These are phyloP conservation scores for Globisporangium splendens DNA, from an alignment of 352 stramenopile genomes.

Conservation along the genomic window DNA sequence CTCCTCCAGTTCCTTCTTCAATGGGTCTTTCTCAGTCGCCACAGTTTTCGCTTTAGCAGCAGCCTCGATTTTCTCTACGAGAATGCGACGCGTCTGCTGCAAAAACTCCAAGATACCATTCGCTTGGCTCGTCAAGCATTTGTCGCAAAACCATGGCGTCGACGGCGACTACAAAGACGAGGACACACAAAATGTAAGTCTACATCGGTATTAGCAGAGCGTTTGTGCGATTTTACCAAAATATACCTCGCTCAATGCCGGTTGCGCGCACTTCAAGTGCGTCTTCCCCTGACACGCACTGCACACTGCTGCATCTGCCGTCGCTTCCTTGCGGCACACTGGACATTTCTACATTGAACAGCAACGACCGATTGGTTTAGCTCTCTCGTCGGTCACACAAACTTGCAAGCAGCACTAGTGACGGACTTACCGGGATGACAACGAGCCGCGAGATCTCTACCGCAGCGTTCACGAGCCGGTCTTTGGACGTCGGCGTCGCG, in stretches of 20 bases:
- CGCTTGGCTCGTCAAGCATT: slow-evolving; percentile 47
- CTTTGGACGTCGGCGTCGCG: slow-evolving; percentile 23
- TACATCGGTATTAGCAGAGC: neutral
- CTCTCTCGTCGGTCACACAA: no score
- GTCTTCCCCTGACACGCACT: slow-evolving; percentile 58
- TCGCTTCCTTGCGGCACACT: slow-evolving; percentile 43
- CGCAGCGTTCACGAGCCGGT: slow-evolving; percentile 16
- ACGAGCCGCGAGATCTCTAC: slow-evolving; percentile 19
- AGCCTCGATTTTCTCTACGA: slow-evolving; percentile 32
- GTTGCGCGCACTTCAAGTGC: slow-evolving; percentile 49
- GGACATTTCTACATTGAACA: slow-evolving; percentile 33
- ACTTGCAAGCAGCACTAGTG: no score
- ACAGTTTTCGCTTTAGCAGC: slow-evolving; percentile 14
- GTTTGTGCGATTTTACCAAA: neutral
- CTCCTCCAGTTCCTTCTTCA: neutral
- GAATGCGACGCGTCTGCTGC: slow-evolving; percentile 54
- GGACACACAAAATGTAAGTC: neutral
- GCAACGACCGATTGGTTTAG: neutral
- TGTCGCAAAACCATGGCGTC: slow-evolving; percentile 51
- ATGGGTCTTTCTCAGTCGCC: neutral
- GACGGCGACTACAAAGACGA: slow-evolving; percentile 11
- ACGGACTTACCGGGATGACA: slow-evolving; percentile 3
- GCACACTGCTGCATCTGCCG: slow-evolving; percentile 38
- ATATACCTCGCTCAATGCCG: slow-evolving; percentile 25
- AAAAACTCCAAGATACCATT: slow-evolving; percentile 63